Conservation (phyloP, 2,329 filamentous ascomycete species). For the Colletotrichum theobromicola region DNA sequence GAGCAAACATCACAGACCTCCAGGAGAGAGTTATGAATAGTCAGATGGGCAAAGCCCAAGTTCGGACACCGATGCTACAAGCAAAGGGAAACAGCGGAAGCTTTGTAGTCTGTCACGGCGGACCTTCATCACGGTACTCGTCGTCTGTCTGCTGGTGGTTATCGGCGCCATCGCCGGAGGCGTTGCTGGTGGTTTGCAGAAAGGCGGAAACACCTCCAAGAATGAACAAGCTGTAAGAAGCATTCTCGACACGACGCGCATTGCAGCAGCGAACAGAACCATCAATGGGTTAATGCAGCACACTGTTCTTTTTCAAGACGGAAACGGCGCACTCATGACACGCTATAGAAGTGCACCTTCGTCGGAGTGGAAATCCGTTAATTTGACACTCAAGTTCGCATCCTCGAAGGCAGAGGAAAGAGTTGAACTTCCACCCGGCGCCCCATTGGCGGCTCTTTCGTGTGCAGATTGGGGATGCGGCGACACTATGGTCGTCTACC, state of each 20-base stretch:
- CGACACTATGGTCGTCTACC: background rate
- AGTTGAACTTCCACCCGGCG: background rate
- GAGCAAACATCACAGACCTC: background rate
- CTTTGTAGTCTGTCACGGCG: background rate
- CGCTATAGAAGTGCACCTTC: background rate
- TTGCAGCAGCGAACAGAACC: background rate
- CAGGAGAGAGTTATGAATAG: background rate
- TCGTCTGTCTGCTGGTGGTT: background rate
- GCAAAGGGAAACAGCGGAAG: accelerated
- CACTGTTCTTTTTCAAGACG: background rate
- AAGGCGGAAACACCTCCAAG: background rate
- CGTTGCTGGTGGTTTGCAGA: background rate
- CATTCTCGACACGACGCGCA: background rate
- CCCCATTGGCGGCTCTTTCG: background rate
- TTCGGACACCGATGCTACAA: background rate
- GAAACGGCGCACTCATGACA: background rate
- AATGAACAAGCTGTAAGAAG: background rate
- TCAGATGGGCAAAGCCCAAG: background rate
- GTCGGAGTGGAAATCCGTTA: background rate
- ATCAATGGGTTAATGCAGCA: background rate
- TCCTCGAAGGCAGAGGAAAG: background rate
- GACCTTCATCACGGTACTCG: background rate
- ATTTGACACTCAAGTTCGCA: background rate
- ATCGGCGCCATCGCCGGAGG: background rate
- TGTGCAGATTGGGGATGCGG: background rate